Percentiles rank a stretch among this genome's conserved stretches.
Conservation (phyloP, 208 protist genomes). For the Endotrypanum monterogeii region DNA sequence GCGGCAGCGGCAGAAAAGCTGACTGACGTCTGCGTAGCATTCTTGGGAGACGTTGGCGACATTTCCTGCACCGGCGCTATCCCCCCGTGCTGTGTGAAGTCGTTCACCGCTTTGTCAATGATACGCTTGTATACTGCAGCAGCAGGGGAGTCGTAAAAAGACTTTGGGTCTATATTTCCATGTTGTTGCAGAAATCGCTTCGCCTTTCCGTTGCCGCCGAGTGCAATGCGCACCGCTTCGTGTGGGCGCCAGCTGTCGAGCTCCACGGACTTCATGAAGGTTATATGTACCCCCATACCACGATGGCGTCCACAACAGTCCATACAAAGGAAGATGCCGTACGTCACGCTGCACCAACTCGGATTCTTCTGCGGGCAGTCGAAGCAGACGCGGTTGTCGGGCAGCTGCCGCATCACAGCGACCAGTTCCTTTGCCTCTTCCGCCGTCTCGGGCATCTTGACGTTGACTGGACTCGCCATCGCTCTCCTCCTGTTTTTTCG, state of each 20-base stretch:
- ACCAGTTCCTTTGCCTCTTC: conserved; percentile 85
- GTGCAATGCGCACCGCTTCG: conserved; percentile 86
- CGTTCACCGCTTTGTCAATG: conserved; percentile 68
- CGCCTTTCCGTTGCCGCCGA: conserved; percentile 89
- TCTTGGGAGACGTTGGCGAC: neutral
- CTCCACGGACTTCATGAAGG: conserved; percentile 94
- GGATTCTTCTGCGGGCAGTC: conserved; percentile 97
- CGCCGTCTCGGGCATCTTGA: conserved; percentile 48
- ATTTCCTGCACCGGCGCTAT: conserved; percentile 5
- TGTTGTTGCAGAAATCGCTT: conserved; percentile 84
- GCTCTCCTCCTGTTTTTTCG: neutral
- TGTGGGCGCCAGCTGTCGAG: conserved; percentile 90
- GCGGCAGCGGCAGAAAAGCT: conserved; percentile 1
- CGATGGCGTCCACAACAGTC: conserved; percentile 96
- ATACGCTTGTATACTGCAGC: conserved; percentile 71
- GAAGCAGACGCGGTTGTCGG: conserved; percentile 94
- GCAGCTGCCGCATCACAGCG: conserved; percentile 47
- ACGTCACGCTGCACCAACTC: conserved; percentile 96
- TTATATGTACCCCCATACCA: conserved; percentile 95
- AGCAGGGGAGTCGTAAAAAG: conserved; percentile 60
- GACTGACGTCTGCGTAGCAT: conserved; percentile 6
- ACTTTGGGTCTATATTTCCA: conserved; percentile 71
- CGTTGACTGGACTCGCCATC: conserved; percentile 13
- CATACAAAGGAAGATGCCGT: conserved; percentile 97
- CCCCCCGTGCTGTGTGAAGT: conserved; percentile 35